These are phyloP conservation scores for Melampsora americana DNA, from an alignment of 1,284 basidiomycete genomes.

Conservation along the genomic window DNA sequence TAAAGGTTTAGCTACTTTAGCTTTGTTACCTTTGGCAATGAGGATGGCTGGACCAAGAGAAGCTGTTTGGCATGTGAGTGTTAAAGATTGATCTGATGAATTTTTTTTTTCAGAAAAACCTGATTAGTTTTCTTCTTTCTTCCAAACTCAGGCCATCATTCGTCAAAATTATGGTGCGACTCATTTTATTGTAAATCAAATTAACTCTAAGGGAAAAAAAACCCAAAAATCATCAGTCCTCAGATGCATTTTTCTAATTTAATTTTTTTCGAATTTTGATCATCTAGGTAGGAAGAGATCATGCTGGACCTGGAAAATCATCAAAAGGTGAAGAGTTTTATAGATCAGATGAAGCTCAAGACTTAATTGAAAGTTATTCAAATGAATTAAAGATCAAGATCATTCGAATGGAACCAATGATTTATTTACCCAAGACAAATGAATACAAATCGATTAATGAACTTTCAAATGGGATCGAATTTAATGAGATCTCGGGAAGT, in stretches of 20 bases:
- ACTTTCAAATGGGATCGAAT: constrained; percentile 82
- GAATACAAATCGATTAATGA: constrained; percentile 95
- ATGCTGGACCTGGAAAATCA: constrained; percentile 96
- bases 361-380: constrained; percentile 84
- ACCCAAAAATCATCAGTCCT: no score
- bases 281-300: constrained; percentile 65
- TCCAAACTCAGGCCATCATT: constrained; percentile 84
- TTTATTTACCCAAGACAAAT: constrained; percentile 89
- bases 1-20: constrained; percentile 95
- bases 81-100: no score
- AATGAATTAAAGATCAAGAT: constrained; percentile 94
- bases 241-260: no score
- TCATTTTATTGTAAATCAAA: constrained; percentile 76
- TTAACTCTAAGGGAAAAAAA: no score
- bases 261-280: constrained; percentile 6
- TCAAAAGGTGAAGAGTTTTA: constrained; percentile 94
- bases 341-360: constrained; percentile 68
- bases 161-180: constrained; percentile 98
- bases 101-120: no score
- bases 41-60: constrained; percentile 97
- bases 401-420: constrained; percentile 99
- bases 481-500: constrained; percentile 96
- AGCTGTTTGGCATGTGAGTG: constrained; percentile 82
- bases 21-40: constrained; percentile 93
- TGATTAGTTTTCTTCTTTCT: no score